Evolutionary conservation across 805 yeast species (phyloP).

Genomic region (Teunomyces barrocoloradensis): DNA sequence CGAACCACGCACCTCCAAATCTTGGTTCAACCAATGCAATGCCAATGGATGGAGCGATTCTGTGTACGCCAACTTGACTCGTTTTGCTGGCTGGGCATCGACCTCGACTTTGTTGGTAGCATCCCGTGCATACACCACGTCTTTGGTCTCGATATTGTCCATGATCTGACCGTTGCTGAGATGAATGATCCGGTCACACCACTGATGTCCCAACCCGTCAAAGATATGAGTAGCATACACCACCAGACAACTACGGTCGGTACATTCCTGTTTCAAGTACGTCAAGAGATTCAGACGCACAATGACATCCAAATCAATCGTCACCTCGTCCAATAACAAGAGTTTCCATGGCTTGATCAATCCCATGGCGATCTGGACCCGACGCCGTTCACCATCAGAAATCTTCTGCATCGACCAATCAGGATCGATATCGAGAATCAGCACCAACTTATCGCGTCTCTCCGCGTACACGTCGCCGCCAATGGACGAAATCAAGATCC

Average conservation of each 20-base stretch:
- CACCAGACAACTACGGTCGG: slow-evolving; percentile 65
- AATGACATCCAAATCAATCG: slow-evolving; percentile 92
- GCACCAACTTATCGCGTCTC: slow-evolving; percentile 72
- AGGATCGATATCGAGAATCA: slow-evolving; percentile 80
- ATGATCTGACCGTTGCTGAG: slow-evolving; percentile 61
- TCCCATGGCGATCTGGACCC: slow-evolving; percentile 95
- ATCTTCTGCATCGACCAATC: slow-evolving; percentile 90
- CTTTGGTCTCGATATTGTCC: slow-evolving; percentile 31
- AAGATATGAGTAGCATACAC: slow-evolving; percentile 95
- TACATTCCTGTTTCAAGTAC: slow-evolving; percentile 74
- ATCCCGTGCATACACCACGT: slow-evolving; percentile 29
- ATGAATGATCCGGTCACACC: slow-evolving; percentile 88
- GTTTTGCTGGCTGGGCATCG: slow-evolving; percentile 20
- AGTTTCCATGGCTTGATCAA: slow-evolving; percentile 86
- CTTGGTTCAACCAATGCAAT: slow-evolving; percentile 59
- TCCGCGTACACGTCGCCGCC: slow-evolving; percentile 68
- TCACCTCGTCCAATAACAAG: slow-evolving; percentile 89
- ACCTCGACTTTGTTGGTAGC: slow-evolving; percentile 22
- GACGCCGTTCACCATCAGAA: slow-evolving; percentile 91
- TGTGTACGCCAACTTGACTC: slow-evolving; percentile 39
- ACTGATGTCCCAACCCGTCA: slow-evolving; percentile 78
- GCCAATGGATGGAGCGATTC: slow-evolving; percentile 73
- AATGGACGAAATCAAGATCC: slow-evolving; percentile 70
- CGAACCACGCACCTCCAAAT: slow-evolving; percentile 53
- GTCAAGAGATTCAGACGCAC: slow-evolving; percentile 73